Percentiles rank a stretch among this genome's conserved stretches.
Conservation (phyloP, 345 rosid genomes). For the Aquilaria malaccensis region DNA sequence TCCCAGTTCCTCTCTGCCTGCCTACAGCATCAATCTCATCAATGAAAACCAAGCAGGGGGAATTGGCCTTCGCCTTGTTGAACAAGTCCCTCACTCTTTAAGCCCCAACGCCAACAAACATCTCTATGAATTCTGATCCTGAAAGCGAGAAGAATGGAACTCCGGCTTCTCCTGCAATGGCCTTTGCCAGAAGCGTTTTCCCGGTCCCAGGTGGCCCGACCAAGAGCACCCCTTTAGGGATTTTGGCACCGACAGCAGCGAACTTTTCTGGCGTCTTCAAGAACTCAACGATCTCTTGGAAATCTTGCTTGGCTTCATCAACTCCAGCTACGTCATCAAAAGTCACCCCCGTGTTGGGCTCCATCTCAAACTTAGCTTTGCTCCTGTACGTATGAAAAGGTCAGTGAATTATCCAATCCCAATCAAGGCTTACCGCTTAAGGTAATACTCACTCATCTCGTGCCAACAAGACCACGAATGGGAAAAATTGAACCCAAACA, state of each 20-base stretch:
- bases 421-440: background rate
- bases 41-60: constrained; percentile 68
- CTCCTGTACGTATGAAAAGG: constrained; percentile 29
- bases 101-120: constrained; percentile 77
- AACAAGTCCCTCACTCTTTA: constrained; percentile 76
- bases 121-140: constrained; percentile 74
- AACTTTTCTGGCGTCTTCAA: constrained; percentile 59
- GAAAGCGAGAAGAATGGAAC: constrained; percentile 72
- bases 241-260: constrained; percentile 55
- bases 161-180: constrained; percentile 79
- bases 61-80: constrained; percentile 64
- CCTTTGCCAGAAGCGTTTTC: constrained; percentile 68
- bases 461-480: no score
- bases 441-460: no score
- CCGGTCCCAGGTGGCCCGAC: constrained; percentile 74
- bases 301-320: constrained; percentile 86
- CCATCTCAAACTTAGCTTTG: constrained; percentile 82
- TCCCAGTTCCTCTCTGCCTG: constrained; percentile 73
- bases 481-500: no score
- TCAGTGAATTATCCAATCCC: background rate
- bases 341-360: constrained; percentile 70
- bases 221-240: constrained; percentile 62
- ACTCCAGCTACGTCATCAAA: constrained; percentile 79
- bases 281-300: constrained; percentile 69
- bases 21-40: constrained; percentile 87